Conservation (phyloP, 2,329 filamentous ascomycete genomes). For the Aspergillus sergii region DNA sequence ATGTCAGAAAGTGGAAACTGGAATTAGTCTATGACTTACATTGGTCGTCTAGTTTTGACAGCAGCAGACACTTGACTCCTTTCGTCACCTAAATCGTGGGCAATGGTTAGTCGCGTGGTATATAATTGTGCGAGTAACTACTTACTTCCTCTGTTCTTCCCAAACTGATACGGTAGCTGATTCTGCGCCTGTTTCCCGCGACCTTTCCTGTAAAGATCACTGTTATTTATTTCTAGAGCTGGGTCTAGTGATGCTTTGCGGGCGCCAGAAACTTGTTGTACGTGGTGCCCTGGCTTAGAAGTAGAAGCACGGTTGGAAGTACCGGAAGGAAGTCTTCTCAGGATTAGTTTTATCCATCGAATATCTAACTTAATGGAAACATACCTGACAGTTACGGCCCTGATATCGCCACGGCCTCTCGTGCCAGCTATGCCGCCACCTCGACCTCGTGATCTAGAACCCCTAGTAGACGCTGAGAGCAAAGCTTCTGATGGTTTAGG, state of each 20-base stretch:
- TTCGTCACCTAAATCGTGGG: not conserved
- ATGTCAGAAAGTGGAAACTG: slow-evolving; percentile 2
- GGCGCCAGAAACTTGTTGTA: not conserved
- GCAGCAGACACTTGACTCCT: not conserved
- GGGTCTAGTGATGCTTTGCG: slow-evolving; percentile 18
- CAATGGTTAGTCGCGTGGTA: not conserved
- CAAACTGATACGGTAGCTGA: not conserved
- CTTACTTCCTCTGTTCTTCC: not conserved
- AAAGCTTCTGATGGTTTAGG: not conserved
- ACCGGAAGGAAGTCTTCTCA: not conserved
- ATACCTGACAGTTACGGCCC: not conserved
- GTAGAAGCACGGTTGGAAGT: slow-evolving; percentile 8
- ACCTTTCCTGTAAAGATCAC: not conserved
- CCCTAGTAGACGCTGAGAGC: slow-evolving; percentile 3
- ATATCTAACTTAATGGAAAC: not conserved
- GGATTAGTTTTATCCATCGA: not conserved
- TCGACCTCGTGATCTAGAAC: slow-evolving; percentile 17
- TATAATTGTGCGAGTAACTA: not conserved
- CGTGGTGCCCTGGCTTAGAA: slow-evolving; percentile 9
- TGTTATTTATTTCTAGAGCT: slow-evolving; percentile 23
- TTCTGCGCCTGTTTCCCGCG: not conserved
- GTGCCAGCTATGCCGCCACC: slow-evolving; percentile 30
- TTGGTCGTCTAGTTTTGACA: slow-evolving; percentile 20
- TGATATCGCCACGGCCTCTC: slow-evolving; percentile 17
- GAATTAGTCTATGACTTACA: slow-evolving; percentile 18